These are phyloP conservation scores for Ophiostoma novo-ulmi DNA, from an alignment of 2,329 filamentous ascomycete species.

Conservation along the genomic window DNA sequence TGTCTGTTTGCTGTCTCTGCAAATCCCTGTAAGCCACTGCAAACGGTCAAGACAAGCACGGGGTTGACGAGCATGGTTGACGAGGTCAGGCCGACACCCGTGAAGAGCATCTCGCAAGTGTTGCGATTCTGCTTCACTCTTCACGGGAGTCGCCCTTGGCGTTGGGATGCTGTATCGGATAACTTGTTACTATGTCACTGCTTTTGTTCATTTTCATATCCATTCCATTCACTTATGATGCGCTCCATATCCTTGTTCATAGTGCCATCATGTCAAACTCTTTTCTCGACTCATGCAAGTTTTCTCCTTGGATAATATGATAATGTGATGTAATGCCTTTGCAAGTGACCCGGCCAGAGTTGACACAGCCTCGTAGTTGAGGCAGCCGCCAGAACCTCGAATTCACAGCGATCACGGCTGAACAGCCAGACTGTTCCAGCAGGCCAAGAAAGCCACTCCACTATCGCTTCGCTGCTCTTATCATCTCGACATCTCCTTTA, in stretches of 20 bases:
- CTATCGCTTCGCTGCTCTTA: not conserved
- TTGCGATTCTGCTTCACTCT: not conserved
- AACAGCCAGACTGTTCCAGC: not conserved
- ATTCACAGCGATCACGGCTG: not conserved
- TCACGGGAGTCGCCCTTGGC: slow-evolving; percentile 14
- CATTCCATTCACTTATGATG: not conserved
- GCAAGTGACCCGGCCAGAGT: not conserved
- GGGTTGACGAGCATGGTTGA: not conserved
- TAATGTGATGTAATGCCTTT: not conserved
- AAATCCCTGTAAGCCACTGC: not conserved
- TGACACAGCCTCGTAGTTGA: not conserved
- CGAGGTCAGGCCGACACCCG: slow-evolving; percentile 16
- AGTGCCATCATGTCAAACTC: not conserved
- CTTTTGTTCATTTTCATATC: slow-evolving; percentile 1
- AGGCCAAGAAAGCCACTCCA: too few relatives aligned
- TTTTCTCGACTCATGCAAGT: not conserved
- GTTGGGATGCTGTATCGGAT: slow-evolving; percentile 21
- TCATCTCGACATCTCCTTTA: not conserved
- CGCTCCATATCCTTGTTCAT: not conserved
- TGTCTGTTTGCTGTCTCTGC: not conserved
- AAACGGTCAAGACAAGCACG: slow-evolving; percentile 2
- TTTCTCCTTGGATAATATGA: not conserved
- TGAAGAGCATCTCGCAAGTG: not conserved
- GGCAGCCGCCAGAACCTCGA: not conserved
- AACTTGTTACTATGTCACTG: slow-evolving; percentile 1